Base-by-base conservation (phyloP, 805 yeast genomes). In the Isabelozyma heimii region DNA sequence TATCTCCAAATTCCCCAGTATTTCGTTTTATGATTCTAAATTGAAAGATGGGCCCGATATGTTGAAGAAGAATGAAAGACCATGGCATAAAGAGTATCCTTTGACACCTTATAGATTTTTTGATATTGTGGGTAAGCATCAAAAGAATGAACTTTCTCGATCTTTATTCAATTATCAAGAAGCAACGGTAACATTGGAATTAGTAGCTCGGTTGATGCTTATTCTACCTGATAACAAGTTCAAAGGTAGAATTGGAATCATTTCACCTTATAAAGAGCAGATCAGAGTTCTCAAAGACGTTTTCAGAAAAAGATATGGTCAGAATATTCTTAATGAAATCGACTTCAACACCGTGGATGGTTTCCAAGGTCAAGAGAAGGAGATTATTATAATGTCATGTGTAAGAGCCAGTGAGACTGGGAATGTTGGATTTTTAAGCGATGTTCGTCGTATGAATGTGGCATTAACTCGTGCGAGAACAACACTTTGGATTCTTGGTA, bases 311-410 rank as follows among this genome's bases (percentile, higher is more conserved):
- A 71, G 72, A 47, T 87, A 79, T 59, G 98, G 98, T 9, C 71
- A 71, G 2, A 60, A 71, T 3, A 85, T 92, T 33, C 64, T 78
- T 15, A 76, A 80, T 28, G 84, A 81, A 46, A 82, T 95, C 44
- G 96, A 89, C 61, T 91, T 94, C 69, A 91, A 91, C 61, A 90
- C 99, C 0, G 91, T 94, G 51, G 99, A 94, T 76, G 99, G 98
- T 1, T 94, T 91, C 64, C 99, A 91, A 72, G 97, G 97, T 54
- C 44, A 42, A 67, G 99, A 94, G 63, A 94, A 92, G 66, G 97
- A 92, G 53, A 82, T 94, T 43, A 89, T 94, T 52, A 81, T 94
- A 44, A 85, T 94, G 76, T 91, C 98, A 0, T 92, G 98, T 81
- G 99, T 94, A 4, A 81, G 99, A 59, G 97, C 98, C 0, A 74